Conservation (phyloP, 257 asterid species). For the Solanum commersonii region DNA sequence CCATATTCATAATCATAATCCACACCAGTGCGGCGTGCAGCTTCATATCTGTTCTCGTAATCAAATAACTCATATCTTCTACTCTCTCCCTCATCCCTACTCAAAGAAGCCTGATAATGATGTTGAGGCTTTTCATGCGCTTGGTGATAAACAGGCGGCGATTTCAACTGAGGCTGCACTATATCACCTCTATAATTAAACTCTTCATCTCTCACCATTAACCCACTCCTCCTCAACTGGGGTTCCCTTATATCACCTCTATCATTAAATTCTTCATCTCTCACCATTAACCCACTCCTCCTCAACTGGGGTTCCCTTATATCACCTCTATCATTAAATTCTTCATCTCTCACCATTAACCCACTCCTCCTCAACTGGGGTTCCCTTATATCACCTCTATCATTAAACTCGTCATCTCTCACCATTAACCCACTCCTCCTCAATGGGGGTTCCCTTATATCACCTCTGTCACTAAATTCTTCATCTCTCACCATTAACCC, state of each 20-base stretch:
- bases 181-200: neutral
- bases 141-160: neutral
- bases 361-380: neutral
- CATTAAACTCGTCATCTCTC: neutral
- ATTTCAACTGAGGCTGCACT: neutral
- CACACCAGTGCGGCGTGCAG: neutral
- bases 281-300: neutral
- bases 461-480: neutral
- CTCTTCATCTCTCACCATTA: neutral
- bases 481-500: neutral
- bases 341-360: neutral
- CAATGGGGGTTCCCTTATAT: neutral
- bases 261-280: neutral
- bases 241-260: neutral
- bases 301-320: neutral
- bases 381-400: neutral
- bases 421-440: neutral
- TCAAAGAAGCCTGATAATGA: neutral
- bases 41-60: neutral
- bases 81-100: neutral
- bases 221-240: neutral
- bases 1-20: conserved; percentile 1
- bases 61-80: neutral
- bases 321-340: no score
- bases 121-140: neutral